These are phyloP conservation scores for Nemania sp. DNA, from an alignment of 2,329 filamentous ascomycete species.

Conservation along the genomic window DNA sequence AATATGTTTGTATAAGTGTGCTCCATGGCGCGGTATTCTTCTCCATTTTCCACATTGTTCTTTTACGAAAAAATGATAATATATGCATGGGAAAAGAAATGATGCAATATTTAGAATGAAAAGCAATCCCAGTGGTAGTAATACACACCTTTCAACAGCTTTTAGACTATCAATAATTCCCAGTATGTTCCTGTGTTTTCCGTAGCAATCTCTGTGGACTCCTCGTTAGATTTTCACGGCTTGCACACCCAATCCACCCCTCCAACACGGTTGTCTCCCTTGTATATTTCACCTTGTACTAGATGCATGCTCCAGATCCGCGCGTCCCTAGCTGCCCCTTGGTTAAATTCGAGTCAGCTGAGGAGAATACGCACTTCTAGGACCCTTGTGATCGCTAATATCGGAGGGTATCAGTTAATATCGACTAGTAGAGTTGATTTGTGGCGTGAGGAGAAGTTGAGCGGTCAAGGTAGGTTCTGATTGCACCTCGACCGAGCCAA, in stretches of 20 bases:
- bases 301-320: not conserved
- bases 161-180: not conserved
- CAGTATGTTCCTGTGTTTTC: not conserved
- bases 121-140: not conserved
- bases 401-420: not conserved
- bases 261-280: not conserved
- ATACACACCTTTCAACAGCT: not conserved
- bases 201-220: not conserved
- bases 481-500: not conserved
- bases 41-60: too few relatives aligned
- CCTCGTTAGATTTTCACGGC: not conserved
- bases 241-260: constrained; percentile 9
- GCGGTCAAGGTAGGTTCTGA: not conserved
- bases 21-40: too few relatives aligned
- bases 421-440: not conserved
- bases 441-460: not conserved
- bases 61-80: too few relatives aligned
- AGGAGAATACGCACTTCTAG: not conserved
- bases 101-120: not conserved
- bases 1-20: too few relatives aligned
- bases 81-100: too few relatives aligned
- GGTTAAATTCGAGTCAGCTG: constrained; percentile 11
- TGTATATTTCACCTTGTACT: not conserved
- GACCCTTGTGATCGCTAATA: constrained; percentile 3
- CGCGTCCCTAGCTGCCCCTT: not conserved